phyloP scores from a whole-genome alignment of 2,329 filamentous ascomycete species.

The Grosmannia clavigera region DNA sequence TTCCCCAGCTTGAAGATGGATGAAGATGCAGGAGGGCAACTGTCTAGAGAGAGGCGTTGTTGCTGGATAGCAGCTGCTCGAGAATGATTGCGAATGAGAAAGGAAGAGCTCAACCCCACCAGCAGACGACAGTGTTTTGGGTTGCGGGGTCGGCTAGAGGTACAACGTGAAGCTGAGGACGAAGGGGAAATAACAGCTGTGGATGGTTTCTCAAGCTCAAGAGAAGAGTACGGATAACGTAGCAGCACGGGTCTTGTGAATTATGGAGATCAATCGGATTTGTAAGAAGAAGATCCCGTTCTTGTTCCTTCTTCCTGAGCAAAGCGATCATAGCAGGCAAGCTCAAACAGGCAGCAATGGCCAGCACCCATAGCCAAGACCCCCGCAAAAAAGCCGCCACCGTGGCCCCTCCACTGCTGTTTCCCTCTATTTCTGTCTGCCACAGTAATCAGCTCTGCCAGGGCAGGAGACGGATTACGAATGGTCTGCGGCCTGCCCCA shows the following conservation, averaged over 20 bases:
- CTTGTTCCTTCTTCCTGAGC: not conserved
- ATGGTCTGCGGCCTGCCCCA: not conserved
- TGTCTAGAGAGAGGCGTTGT: not conserved
- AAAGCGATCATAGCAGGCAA: not conserved
- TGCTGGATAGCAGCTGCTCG: not conserved
- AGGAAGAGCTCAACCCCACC: conserved; percentile 4
- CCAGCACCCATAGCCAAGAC: not conserved
- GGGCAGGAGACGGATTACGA: not conserved
- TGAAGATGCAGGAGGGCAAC: not conserved
- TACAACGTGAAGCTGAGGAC: not conserved
- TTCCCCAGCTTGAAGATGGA: conserved; percentile 45
- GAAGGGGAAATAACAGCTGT: not conserved
- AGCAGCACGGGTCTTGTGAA: no score
- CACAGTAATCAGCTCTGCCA: not conserved
- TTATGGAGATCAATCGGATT: not conserved
- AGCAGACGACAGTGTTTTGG: not conserved
- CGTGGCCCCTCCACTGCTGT: not conserved
- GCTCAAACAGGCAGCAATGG: not conserved
- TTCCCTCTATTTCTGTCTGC: not conserved
- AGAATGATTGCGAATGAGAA: not conserved
- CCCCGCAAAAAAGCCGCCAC: conserved; percentile 1
- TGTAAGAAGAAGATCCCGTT: not conserved
- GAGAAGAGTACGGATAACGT: not conserved
- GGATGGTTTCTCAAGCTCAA: not conserved
- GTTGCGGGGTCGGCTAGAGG: conserved; percentile 4